Conservation (phyloP, 2,329 filamentous ascomycete species). For the Teratosphaeria gauchensis region DNA sequence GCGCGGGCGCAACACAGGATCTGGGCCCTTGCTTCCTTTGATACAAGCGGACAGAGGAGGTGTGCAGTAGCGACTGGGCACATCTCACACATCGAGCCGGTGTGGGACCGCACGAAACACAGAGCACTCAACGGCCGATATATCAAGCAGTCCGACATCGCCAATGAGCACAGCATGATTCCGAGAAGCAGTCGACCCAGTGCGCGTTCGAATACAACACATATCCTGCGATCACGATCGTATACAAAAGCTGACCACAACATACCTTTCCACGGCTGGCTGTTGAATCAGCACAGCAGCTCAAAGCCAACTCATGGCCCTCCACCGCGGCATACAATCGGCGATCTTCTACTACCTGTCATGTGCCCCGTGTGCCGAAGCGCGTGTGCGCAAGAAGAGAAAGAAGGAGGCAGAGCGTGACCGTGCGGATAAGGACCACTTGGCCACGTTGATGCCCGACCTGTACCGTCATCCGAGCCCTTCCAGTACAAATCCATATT, state of each 20-base stretch:
- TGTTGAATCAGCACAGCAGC: neutral
- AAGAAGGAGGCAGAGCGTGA: slow-evolving; percentile 61
- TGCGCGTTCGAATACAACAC: neutral
- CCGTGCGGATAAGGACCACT: slow-evolving; percentile 53
- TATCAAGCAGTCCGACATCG: neutral
- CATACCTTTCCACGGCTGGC: neutral
- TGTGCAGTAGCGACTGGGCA: neutral
- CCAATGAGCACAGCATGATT: neutral
- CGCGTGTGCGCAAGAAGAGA: slow-evolving; percentile 59
- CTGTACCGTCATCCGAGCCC: slow-evolving; percentile 68
- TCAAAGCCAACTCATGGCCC: slow-evolving; percentile 14
- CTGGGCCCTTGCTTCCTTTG: neutral
- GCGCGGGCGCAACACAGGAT: too few species aligned
- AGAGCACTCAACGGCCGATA: neutral
- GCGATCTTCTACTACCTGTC: slow-evolving; percentile 69
- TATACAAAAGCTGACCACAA: neutral
- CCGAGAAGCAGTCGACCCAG: neutral
- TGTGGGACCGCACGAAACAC: neutral
- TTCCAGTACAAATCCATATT: slow-evolving; percentile 80
- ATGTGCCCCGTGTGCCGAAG: slow-evolving; percentile 68
- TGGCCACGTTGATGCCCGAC: slow-evolving; percentile 57
- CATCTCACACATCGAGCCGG: neutral
- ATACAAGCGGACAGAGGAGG: neutral
- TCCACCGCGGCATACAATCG: slow-evolving; percentile 52
- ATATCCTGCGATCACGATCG: neutral